Conservation (phyloP, 257 asterid species). For the Scutellaria baicalensis region DNA sequence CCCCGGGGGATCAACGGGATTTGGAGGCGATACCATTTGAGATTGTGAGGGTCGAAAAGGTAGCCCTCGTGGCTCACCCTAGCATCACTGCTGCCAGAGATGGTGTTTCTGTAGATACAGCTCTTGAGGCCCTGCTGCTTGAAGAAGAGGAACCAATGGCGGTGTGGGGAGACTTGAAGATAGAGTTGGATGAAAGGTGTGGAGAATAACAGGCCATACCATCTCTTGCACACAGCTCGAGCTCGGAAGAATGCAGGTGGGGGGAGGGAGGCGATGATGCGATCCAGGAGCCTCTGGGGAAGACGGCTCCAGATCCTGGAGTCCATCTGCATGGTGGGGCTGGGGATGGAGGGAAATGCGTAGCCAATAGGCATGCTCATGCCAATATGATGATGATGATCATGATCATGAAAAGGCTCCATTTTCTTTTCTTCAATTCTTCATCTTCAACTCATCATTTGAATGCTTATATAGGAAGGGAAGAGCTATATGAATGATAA, state of each 20-base stretch:
- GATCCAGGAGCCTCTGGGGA: conserved; percentile 62
- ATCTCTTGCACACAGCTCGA: conserved; percentile 74
- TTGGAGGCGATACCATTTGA: conserved; percentile 55
- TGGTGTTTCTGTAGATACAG: conserved; percentile 32
- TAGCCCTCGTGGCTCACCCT: conserved; percentile 37
- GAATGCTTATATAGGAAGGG: conserved; percentile 28
- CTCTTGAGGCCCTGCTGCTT: conserved; percentile 43
- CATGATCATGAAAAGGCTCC: conserved; percentile 47
- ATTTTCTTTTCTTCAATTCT: conserved; percentile 15
- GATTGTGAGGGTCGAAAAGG: conserved; percentile 57
- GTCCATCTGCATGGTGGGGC: conserved; percentile 57
- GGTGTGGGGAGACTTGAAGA: conserved; percentile 49
- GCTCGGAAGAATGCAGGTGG: conserved; percentile 83
- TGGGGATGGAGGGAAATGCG: conserved; percentile 22
- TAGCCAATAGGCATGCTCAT: conserved; percentile 40
- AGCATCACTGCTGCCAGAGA: neutral
- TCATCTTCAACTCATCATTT: too few species aligned
- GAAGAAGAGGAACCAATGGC: conserved; percentile 77
- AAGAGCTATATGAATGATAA: conserved; percentile 13
- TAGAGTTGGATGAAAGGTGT: conserved; percentile 54
- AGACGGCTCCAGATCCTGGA: conserved; percentile 77
- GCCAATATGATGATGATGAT: neutral
- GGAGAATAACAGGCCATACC: conserved; percentile 74
- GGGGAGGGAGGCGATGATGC: conserved; percentile 71
- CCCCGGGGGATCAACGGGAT: conserved; percentile 67